Base-by-base conservation (phyloP, 192 early-diverging fungal genomes). In the Dissophora ornata region DNA sequence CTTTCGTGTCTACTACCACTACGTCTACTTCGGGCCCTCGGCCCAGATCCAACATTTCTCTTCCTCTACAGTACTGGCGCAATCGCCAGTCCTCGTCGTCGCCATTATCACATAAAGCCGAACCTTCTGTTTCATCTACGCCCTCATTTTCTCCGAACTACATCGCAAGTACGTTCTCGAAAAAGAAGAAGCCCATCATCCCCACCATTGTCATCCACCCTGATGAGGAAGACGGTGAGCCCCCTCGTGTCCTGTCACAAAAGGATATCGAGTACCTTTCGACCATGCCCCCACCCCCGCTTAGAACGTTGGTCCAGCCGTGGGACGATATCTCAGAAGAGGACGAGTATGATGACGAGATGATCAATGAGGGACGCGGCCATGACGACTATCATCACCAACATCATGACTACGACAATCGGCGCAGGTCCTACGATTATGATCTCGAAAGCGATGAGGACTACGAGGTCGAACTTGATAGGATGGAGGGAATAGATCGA, bases 191-290 rank as follows among this genome's bases (percentile, higher is more conserved):
- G 4, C 12, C 52, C 22, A 24, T 47, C 3, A 55, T 77, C 33
- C 73, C 73, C 15, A 67, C 40, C 6, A 77, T 77, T 45, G 64
- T 77, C 6, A 30, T 77, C 11, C 73, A 77, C 48, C 73, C 73
- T 15, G 73, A 77, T 22, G 73, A 77, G 18, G 73, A 67, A 8
- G 73, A 67, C 19, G 64, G 49, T 19, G 73, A 67, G 29, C 73
- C 73, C 1, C 30, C 65, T 15, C 24, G 65, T 3, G 53, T 67
- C 2, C 30, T 77, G n/a, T 54, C 73, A 1, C 48, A 77, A 7
- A 55, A 29, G n/a, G 73, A 77, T 10, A 77, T 77, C 15, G 73
- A 77, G 38, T 77, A 77, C 34, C 32, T 77, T 6, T 62, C 65
- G 8, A 77, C 54, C 6, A 55, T 61, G 57, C 63, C 73, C 5